Evolutionary conservation across 352 stramenopile genomes (phyloP).

Genomic region (Pythium folliculosum): DNA sequence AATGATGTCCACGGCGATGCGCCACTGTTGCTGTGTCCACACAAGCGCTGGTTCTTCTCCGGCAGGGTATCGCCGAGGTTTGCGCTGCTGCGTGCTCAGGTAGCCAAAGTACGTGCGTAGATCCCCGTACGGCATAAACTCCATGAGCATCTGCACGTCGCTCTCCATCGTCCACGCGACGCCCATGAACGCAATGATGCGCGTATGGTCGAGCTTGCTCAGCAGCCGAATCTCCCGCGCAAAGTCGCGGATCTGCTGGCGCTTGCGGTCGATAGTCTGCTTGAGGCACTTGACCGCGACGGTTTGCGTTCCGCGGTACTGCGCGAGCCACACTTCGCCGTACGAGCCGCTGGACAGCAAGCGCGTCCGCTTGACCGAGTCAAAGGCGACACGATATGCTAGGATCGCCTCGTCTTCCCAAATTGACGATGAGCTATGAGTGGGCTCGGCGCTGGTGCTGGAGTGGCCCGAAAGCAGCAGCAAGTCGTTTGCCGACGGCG

Average conservation of each 20-base stretch:
- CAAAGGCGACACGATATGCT: slow-evolving; percentile 49
- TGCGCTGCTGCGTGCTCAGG: slow-evolving; percentile 11
- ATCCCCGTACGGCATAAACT: slow-evolving; percentile 40
- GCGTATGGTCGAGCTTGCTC: slow-evolving; percentile 29
- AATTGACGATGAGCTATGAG: slow-evolving; percentile 27
- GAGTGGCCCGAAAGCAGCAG: slow-evolving; percentile 10
- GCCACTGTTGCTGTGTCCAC: slow-evolving; percentile 23
- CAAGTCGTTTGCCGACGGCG: slow-evolving; percentile 14
- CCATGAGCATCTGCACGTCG: slow-evolving; percentile 34
- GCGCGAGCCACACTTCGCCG: slow-evolving; percentile 39
- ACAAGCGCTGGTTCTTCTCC: not conserved
- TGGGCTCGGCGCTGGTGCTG: slow-evolving; percentile 5
- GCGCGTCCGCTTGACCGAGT: slow-evolving; percentile 28
- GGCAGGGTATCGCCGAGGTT: slow-evolving; percentile 10
- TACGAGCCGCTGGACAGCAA: slow-evolving; percentile 26
- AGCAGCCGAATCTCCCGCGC: slow-evolving; percentile 28
- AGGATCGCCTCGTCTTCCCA: slow-evolving; percentile 71
- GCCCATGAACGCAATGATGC: slow-evolving; percentile 37
- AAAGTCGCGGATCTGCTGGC: slow-evolving; percentile 23
- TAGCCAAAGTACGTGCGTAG: slow-evolving; percentile 30
- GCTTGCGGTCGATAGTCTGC: slow-evolving; percentile 7
- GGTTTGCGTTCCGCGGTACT: slow-evolving; percentile 24
- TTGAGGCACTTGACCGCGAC: slow-evolving; percentile 36
- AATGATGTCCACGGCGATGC: slow-evolving; percentile 57
- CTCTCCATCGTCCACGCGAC: slow-evolving; percentile 42